Evolutionary conservation across 148 eudicot genomes (phyloP).

Genomic region (Heliosperma pusillum): DNA sequence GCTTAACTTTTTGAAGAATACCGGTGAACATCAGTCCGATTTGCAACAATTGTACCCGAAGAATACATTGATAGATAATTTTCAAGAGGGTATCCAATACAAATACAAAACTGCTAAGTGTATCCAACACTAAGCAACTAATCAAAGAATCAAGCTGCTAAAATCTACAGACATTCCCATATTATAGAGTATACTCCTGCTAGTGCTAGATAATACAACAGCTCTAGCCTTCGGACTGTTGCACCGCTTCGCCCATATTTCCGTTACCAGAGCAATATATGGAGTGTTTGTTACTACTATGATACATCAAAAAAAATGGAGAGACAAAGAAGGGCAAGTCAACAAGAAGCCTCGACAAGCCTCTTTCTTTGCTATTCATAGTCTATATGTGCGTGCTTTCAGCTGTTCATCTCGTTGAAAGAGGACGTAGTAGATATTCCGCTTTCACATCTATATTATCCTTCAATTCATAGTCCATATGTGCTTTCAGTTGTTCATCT

Average conservation of each 20-base stretch:
- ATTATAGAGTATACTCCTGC: not conserved
- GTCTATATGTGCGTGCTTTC: too few relatives aligned
- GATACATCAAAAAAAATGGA: not conserved
- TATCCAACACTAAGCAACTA: slow-evolving; percentile 5
- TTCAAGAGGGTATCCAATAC: not conserved
- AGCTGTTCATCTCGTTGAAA: slow-evolving; percentile 16
- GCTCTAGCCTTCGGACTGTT: not conserved
- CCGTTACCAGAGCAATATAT: not conserved
- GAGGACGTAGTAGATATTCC: too few relatives aligned
- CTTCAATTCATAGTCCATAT: too few relatives aligned
- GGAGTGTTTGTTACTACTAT: not conserved
- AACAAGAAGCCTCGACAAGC: not conserved
- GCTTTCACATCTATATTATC: too few relatives aligned
- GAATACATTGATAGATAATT: too few relatives aligned
- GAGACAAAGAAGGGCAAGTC: not conserved
- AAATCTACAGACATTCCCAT: slow-evolving; percentile 7
- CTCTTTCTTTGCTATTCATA: slow-evolving; percentile 8
- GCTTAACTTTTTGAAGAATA: too few relatives aligned
- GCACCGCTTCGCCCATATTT: not conserved
- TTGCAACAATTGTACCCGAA: not conserved
- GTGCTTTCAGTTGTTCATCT: slow-evolving; percentile 9
- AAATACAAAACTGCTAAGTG: not conserved
- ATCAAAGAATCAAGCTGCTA: slow-evolving; percentile 9
- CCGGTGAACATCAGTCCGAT: not conserved
- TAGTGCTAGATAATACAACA: too few relatives aligned